Evolutionary conservation across 2,329 filamentous ascomycete species (phyloP).

Genomic region (Tolypocladium guangdongense): DNA sequence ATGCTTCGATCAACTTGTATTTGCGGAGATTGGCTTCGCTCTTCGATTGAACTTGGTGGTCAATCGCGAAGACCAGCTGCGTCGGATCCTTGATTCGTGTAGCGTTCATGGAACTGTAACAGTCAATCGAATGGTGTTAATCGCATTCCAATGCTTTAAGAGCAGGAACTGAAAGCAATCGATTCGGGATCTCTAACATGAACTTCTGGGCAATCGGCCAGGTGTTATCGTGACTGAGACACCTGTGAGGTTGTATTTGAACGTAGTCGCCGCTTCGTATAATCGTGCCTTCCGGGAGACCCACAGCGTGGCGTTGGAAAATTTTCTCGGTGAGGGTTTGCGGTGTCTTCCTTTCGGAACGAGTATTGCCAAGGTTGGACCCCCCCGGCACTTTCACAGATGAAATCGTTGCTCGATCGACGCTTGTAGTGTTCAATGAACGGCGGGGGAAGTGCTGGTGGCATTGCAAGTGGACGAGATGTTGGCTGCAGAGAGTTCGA

Average conservation of each 20-base stretch:
- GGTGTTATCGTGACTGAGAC: slow-evolving; percentile 83
- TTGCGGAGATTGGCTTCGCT: slow-evolving; percentile 70
- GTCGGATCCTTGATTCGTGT: slow-evolving; percentile 56
- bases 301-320: slow-evolving; percentile 71
- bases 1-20: slow-evolving; percentile 70
- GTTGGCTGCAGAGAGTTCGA: too few relatives aligned
- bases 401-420: too few relatives aligned
- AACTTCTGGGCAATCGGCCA: slow-evolving; percentile 68
- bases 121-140: too few relatives aligned
- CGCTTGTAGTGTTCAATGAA: too few relatives aligned
- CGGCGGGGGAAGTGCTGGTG: too few relatives aligned
- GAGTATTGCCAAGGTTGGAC: too few relatives aligned
- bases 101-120: slow-evolving; percentile 51
- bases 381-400: too few relatives aligned
- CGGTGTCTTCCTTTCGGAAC: slow-evolving; percentile 22
- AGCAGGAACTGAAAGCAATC: too few relatives aligned
- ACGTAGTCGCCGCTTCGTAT: slow-evolving; percentile 80
- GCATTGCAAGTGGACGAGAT: too few relatives aligned
- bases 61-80: slow-evolving; percentile 74
- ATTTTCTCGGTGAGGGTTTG: slow-evolving; percentile 92
- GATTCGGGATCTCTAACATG: slow-evolving; percentile 28
- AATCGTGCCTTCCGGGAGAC: slow-evolving; percentile 60
- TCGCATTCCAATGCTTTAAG: too few relatives aligned
- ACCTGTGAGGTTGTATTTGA: slow-evolving; percentile 57
- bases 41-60: slow-evolving; percentile 85